Evolutionary conservation across 73 alveolate genomes (phyloP), one percentile per base, ranked within the genome.

Genomic region (Breviolum minutum): DNA sequence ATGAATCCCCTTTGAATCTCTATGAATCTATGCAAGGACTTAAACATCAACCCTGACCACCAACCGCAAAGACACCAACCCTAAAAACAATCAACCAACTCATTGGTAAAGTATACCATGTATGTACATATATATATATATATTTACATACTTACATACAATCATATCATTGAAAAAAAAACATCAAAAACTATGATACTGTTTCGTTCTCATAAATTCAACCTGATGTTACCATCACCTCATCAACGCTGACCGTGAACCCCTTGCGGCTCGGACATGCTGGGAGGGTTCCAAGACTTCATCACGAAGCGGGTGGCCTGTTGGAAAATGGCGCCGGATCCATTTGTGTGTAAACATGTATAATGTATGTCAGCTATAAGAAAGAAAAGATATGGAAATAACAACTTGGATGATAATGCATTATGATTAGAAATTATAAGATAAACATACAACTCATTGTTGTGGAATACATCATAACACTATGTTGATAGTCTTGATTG

Each of bases 241-340:
- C 77, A 68, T 68, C 77, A 68, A 68, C 77, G 24, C 74, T 77
- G 63, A 26, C 63, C 14, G 87, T 61, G 87, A 9, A 10, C 24
- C 89, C 89, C 17, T 68, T 22, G 17, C 77, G 8, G 77, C 77
- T 22, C 77, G 22, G 12, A 48, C 96, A 89, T 89, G 66, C 60
- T 71, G 7, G 96, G 96, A 26, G 96, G 96, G 0, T 40, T 66
- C 96, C 96, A 89, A 29, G 96, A 30, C 87, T 69, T 89, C 87
- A 27, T 54, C n/a, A 89, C 83, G 29, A 69, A 89, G 70, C 96
- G 73, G 63, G 96, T 89, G 74, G 96, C 96, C 96, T 82, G 20
- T 26, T 40, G 54, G 54, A 40, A 40, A 68, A 22, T 68, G 77
- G 77, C 1, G 77, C n/a, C 24, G n/a, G n/a, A n/a, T 40, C 54